These are phyloP conservation scores for Capsicum rhomboideum DNA, from an alignment of 257 asterid genomes.

Conservation along the genomic window DNA sequence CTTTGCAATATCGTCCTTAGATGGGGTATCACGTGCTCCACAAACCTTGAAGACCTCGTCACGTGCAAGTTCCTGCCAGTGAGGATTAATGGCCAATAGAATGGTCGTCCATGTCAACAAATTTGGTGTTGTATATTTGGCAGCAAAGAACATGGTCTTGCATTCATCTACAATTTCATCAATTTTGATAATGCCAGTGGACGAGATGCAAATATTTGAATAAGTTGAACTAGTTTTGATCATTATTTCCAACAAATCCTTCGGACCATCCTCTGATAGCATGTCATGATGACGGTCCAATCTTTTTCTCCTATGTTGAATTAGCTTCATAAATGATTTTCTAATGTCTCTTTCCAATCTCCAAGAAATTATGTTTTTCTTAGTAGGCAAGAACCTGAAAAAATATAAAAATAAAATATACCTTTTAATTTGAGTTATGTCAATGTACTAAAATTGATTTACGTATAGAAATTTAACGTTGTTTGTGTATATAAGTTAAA, in stretches of 20 bases:
- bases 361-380: conserved; percentile 75
- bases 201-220: neutral
- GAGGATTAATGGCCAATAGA: conserved; percentile 85
- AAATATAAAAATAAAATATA: no score
- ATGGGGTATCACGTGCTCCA: conserved; percentile 74
- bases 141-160: conserved; percentile 90
- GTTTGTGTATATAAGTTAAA: neutral
- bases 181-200: conserved; percentile 6
- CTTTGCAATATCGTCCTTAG: conserved; percentile 58
- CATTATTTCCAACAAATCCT: conserved; percentile 77
- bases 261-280: conserved; percentile 51
- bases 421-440: no score
- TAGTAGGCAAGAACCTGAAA: conserved; percentile 63
- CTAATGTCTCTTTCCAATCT: conserved; percentile 71
- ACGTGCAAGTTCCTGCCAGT: conserved; percentile 99
- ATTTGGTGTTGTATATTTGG: conserved; percentile 74
- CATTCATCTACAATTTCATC: conserved; percentile 88
- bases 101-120: conserved; percentile 89
- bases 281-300: neutral
- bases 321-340: conserved; percentile 54
- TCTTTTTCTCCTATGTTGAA: conserved; percentile 32
- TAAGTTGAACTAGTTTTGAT: conserved; percentile 36
- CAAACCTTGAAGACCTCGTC: conserved; percentile 84
- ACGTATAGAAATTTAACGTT: neutral
- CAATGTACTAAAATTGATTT: neutral